These are phyloP conservation scores for Gelatoporia subvermispora DNA, from an alignment of 768 basidiomycete genomes.

Conservation along the genomic window DNA sequence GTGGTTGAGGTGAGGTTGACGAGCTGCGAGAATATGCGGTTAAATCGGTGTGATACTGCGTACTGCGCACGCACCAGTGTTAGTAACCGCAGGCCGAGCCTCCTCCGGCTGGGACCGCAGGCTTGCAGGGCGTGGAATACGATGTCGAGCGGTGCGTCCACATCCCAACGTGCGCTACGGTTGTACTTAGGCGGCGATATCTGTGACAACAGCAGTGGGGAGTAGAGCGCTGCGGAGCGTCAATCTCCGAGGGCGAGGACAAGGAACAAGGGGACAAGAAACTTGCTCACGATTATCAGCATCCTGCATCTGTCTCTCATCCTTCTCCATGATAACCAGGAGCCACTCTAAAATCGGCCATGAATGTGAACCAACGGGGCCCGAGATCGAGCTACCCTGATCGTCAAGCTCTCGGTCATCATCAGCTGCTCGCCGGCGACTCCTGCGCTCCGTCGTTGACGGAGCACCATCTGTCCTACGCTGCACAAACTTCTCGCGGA, in stretches of 20 bases:
- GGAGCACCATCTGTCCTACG: conserved; percentile 19
- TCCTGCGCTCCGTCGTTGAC: conserved; percentile 3
- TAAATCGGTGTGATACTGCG: neutral
- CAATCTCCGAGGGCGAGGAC: conserved; percentile 5
- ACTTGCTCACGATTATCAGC: conserved; percentile 33
- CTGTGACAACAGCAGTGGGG: conserved; percentile 52
- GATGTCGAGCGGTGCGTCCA: conserved; percentile 45
- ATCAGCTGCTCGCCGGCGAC: neutral
- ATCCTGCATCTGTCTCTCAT: conserved; percentile 38
- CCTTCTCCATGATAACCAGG: conserved; percentile 61
- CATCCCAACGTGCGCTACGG: conserved; percentile 50
- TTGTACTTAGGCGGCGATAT: conserved; percentile 50
- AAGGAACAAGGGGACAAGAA: conserved; percentile 1
- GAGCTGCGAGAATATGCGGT: conserved; percentile 18
- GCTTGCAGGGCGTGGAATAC: conserved; percentile 26
- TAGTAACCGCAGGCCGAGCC: conserved; percentile 24
- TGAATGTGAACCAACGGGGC: conserved; percentile 51
- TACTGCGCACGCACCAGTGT: conserved; percentile 21
- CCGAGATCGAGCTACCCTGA: conserved; percentile 19
- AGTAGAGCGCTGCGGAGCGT: conserved; percentile 34
- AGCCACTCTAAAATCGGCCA: conserved; percentile 76
- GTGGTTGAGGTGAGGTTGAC: conserved; percentile 30
- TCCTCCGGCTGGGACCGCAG: conserved; percentile 11
- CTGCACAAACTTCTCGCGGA: conserved; percentile 50
- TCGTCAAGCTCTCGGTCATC: conserved; percentile 12